Evolutionary conservation across 164 flowering plant genomes (phyloP), one percentile per base, ranked within the genome.

Genomic region (Stephania cephalantha): DNA sequence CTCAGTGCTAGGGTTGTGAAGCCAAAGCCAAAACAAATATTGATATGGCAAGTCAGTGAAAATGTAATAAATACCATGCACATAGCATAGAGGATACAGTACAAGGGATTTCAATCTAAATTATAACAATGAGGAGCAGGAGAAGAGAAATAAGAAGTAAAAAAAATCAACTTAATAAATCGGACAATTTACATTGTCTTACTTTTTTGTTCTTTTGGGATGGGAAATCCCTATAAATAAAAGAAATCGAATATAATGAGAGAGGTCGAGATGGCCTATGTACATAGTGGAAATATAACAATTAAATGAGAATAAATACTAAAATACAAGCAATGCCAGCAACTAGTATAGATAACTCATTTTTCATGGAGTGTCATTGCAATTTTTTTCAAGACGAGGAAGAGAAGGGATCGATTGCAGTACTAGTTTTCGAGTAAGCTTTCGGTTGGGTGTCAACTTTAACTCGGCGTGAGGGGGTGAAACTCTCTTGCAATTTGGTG

Each of bases 401-500:
- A 91, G 89, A 15, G 96, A 87, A 3, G 99, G 97, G 71, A 95
- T 90, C 8, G 98, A 91, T 70, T 87, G 91, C 63, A 93, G 83
- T 30, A 90, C 87, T 88, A 93, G 75, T 84, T 87, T 93, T 78
- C 99, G 83, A 73, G 87, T 83, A 77, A 86, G 87, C 76, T 90
- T 83, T 22, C 77, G 84, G 18, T 82, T 79, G 22, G 90, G 88
- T 29, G 92, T 82, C 4, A 79, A 77, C 10, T 81, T 85, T 9
- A 80, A 70, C 44, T 79, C 79, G 31, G 76, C 71, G 44, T 88
- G 88, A 55, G 97, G 97, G 48, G 98, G 96, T 64, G 95, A 93
- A 46, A 95, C 87, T 81, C 99, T 87, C 89, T 95, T 95, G n/a
- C 90, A 76, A 80, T 95, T 95, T 48, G 99, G 99, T 73, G 99